Conservation (phyloP, 768 basidiomycete genomes). For the Tylopilus rubrobrunneus region DNA sequence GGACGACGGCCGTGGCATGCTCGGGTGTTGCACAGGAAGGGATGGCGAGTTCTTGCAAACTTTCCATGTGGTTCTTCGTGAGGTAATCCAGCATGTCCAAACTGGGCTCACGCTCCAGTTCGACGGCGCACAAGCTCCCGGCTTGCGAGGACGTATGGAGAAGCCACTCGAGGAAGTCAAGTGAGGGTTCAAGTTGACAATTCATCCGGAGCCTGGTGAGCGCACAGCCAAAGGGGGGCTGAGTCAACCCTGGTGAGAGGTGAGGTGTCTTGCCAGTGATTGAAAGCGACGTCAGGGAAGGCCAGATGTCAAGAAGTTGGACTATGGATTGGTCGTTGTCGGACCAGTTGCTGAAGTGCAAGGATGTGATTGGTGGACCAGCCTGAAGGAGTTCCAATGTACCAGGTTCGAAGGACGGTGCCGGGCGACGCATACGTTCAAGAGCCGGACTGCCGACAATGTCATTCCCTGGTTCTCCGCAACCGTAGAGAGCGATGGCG, state of each 20-base stretch:
- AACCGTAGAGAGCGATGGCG: constrained; percentile 57
- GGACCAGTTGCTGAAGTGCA: constrained; percentile 72
- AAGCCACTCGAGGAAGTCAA: constrained; percentile 68
- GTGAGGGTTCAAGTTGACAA: constrained; percentile 57
- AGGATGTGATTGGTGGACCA: constrained; percentile 48
- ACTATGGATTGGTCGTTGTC: constrained; percentile 52
- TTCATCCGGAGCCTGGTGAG: constrained; percentile 58
- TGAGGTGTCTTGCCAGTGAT: constrained; percentile 58
- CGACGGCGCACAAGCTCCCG: constrained; percentile 45
- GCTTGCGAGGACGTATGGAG: constrained; percentile 51
- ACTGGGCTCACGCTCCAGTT: constrained; percentile 60
- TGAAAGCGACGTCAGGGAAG: constrained; percentile 51
- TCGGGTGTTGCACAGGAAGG: constrained; percentile 52
- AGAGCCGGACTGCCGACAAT: constrained; percentile 45
- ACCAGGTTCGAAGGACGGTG: constrained; percentile 50
- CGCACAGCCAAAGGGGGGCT: constrained; percentile 41
- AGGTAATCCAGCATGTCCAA: constrained; percentile 52
- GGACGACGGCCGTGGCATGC: constrained; percentile 41
- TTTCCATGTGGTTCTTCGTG: constrained; percentile 43
- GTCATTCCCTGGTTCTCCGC: constrained; percentile 46
- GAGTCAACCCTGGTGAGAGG: constrained; percentile 36
- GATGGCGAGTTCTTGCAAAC: constrained; percentile 52
- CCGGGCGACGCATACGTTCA: constrained; percentile 45
- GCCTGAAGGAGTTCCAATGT: constrained; percentile 50
- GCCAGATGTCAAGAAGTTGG: constrained; percentile 64